Conservation (phyloP, 2,329 filamentous ascomycete genomes). For the Pseudogymnoascus destructans region DNA sequence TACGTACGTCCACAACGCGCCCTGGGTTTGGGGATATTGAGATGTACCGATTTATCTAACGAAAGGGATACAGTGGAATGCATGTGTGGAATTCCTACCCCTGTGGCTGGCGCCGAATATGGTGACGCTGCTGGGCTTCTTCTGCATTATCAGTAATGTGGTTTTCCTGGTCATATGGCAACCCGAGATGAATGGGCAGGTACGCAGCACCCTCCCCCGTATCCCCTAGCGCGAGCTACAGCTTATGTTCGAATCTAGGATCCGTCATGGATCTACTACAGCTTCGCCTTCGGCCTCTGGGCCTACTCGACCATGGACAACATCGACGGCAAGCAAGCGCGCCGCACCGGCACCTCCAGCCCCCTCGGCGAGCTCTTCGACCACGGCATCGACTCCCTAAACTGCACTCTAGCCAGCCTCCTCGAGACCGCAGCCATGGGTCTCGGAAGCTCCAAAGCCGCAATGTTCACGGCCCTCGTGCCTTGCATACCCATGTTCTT, state of each 20-base stretch:
- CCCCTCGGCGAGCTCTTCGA: constrained; percentile 94
- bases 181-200: constrained; percentile 7
- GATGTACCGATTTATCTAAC: constrained; percentile 16
- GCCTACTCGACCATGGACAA: constrained; percentile 99
- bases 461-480: constrained; percentile 81
- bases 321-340: constrained; percentile 93
- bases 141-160: constrained; percentile 83
- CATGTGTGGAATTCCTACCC: constrained; percentile 78
- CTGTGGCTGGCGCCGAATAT: constrained; percentile 97
- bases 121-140: constrained; percentile 89
- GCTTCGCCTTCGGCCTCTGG: constrained; percentile 90
- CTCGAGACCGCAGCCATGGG: constrained; percentile 90
- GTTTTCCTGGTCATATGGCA: constrained; percentile 28
- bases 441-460: constrained; percentile 68
- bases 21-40: constrained; percentile 18
- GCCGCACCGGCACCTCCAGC: constrained; percentile 87
- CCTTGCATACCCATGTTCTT: constrained; percentile 98
- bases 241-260: constrained; percentile 37
- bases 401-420: constrained; percentile 86
- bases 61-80: constrained; percentile 66
- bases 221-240: background rate
- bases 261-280: constrained; percentile 87
- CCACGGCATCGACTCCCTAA: constrained; percentile 95
- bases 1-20: constrained; percentile 53
- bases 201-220: background rate